phyloP scores from a whole-genome alignment of 768 basidiomycete species.

The Postia placenta region DNA sequence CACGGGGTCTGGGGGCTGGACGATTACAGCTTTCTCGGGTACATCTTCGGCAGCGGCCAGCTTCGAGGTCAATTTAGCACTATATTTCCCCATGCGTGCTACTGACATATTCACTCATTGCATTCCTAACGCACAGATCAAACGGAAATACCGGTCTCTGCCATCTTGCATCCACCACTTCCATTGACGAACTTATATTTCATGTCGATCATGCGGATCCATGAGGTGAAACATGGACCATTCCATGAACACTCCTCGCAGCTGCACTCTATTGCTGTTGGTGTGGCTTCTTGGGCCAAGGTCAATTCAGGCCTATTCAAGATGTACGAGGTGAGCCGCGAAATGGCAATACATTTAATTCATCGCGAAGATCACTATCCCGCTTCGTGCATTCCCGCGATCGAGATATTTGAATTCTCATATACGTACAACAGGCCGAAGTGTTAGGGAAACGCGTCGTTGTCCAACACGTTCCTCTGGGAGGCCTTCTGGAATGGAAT shows the following conservation, averaged over 20 bases:
- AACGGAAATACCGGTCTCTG: conserved; percentile 53
- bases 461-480: conserved; percentile 88
- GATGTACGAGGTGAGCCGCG: conserved; percentile 89
- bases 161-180: conserved; percentile 52
- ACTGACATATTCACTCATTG: neutral
- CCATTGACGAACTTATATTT: conserved; percentile 76
- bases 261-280: conserved; percentile 76
- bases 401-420: neutral
- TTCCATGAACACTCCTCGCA: conserved; percentile 93
- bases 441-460: conserved; percentile 94
- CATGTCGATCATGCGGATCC: conserved; percentile 71
- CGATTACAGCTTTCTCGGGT: conserved; percentile 84
- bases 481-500: conserved; percentile 73
- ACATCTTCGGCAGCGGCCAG: conserved; percentile 88
- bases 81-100: neutral
- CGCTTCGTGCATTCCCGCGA: neutral
- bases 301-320: conserved; percentile 87
- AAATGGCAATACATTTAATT: too few relatives aligned
- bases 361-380: neutral
- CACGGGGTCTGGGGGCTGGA: conserved; percentile 99
- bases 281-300: conserved; percentile 89
- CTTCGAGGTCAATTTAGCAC: conserved; percentile 62
- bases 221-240: conserved; percentile 77
- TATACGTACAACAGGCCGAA: conserved; percentile 53
- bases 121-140: conserved; percentile 43